A percentile compares a stretch with the other conserved stretches of the same genome.
phyloP scores from a whole-genome alignment of 2,329 filamentous ascomycete genomes.

The Fusarium annulatum region DNA sequence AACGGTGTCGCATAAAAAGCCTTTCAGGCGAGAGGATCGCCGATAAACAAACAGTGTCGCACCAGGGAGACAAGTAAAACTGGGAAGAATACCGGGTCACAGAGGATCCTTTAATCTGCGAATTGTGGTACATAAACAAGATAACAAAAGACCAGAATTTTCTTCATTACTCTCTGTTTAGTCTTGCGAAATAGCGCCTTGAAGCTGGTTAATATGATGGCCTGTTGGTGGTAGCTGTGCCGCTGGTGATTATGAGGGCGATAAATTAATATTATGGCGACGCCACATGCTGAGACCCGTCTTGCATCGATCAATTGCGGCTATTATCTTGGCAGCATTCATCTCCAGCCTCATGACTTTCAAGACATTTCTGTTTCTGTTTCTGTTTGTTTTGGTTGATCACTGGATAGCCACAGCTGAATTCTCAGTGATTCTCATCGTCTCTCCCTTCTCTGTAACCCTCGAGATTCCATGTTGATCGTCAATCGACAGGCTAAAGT shows the following conservation, averaged over 20 bases:
- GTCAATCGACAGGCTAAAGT: constrained; percentile 31
- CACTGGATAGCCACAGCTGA: constrained; percentile 1
- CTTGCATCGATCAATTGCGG: constrained; percentile 10
- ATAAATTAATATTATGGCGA: constrained; percentile 10
- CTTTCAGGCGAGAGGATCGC: constrained; percentile 9
- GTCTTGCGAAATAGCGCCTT: neutral
- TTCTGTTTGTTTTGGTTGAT: constrained; percentile 1
- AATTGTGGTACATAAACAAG: neutral
- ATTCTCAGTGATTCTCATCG: neutral
- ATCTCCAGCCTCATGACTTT: constrained; percentile 9
- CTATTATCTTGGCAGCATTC: neutral
- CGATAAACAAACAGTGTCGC: constrained; percentile 23
- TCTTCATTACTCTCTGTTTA: neutral
- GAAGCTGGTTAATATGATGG: constrained; percentile 4
- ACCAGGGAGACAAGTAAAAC: constrained; percentile 22
- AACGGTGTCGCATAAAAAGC: constrained; percentile 10
- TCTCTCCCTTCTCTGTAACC: neutral
- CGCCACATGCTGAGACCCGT: neutral
- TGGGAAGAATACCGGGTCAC: constrained; percentile 26
- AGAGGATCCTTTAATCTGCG: constrained; percentile 32
- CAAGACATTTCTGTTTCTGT: neutral
- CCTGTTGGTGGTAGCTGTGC: constrained; percentile 11
- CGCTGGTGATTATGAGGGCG: constrained; percentile 10
- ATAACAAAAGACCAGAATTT: neutral
- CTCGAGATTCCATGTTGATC: constrained; percentile 15